A percentile compares a stretch with the other conserved stretches of the same genome.
These are phyloP conservation scores for Lipomyces kockii DNA, from an alignment of 805 yeast species.

Conservation along the genomic window DNA sequence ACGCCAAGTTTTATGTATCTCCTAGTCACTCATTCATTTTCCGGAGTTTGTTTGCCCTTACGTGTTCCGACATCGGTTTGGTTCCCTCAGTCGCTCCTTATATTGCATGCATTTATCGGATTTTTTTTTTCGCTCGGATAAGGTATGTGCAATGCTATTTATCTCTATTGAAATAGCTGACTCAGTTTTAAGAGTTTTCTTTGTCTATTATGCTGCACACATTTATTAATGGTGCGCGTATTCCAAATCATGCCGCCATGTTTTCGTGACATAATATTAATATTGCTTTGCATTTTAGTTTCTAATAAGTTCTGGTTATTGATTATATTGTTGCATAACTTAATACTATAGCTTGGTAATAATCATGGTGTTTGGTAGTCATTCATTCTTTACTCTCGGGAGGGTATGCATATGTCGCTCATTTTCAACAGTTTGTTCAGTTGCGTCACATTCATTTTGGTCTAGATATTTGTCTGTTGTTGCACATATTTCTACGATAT, in stretches of 20 bases:
- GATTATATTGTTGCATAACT: neutral
- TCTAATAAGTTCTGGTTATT: neutral
- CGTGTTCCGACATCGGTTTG: neutral
- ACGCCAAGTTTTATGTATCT: neutral
- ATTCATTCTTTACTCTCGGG: neutral
- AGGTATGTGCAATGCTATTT: neutral
- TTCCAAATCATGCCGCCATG: neutral
- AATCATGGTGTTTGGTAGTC: neutral
- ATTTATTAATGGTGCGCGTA: neutral
- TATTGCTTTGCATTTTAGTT: neutral
- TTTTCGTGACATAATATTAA: neutral
- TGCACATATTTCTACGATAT: neutral
- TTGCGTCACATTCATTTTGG: neutral
- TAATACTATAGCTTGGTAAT: neutral
- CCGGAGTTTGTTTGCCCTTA: neutral
- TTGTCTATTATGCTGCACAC: neutral
- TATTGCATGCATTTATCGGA: constrained; percentile 3
- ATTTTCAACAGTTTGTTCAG: neutral
- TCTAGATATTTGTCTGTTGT: neutral
- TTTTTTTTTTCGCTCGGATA: neutral
- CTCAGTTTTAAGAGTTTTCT: neutral
- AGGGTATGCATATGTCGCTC: neutral
- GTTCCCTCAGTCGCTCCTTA: constrained; percentile 3
- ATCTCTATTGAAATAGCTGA: neutral
- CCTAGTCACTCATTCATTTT: constrained; percentile 12